Conservation (phyloP, 1,284 basidiomycete genomes). For the Volvariella surrecta region DNA sequence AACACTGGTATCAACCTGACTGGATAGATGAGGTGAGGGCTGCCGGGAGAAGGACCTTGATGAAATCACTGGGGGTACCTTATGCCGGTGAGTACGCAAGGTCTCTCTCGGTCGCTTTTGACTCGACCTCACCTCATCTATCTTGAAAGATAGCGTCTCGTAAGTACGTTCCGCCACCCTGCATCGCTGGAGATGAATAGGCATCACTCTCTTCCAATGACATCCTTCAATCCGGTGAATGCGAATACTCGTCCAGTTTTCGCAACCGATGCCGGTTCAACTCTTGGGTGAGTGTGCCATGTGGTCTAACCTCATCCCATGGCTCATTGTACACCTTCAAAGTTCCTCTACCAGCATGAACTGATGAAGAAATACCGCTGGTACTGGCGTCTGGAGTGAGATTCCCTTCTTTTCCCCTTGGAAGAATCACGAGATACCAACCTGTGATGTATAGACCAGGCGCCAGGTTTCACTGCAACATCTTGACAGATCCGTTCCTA, state of each 20-base stretch:
- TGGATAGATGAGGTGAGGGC: neutral
- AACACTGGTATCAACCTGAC: neutral
- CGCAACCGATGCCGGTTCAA: slow-evolving; percentile 1
- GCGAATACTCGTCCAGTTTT: neutral
- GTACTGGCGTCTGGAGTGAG: slow-evolving; percentile 5
- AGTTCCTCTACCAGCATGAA: slow-evolving; percentile 3
- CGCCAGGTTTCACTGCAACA: neutral
- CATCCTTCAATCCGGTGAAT: neutral
- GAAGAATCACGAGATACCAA: neutral
- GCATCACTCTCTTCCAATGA: neutral
- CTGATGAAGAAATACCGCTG: slow-evolving; percentile 2
- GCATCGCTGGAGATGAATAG: no score
- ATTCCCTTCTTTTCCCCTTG: neutral
- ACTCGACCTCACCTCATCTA: neutral
- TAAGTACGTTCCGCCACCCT: neutral
- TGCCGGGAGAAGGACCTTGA: neutral
- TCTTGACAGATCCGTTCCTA: neutral
- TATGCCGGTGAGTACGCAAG: neutral
- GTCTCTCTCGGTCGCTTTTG: no score
- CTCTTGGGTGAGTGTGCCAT: neutral
- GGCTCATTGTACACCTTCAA: neutral
- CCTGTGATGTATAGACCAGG: slow-evolving; percentile 3
- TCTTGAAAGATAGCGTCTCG: neutral
- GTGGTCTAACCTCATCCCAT: no score
- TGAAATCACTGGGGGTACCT: neutral